Conservation (phyloP, 2,329 filamentous ascomycete genomes). For the Diaporthe batatas region DNA sequence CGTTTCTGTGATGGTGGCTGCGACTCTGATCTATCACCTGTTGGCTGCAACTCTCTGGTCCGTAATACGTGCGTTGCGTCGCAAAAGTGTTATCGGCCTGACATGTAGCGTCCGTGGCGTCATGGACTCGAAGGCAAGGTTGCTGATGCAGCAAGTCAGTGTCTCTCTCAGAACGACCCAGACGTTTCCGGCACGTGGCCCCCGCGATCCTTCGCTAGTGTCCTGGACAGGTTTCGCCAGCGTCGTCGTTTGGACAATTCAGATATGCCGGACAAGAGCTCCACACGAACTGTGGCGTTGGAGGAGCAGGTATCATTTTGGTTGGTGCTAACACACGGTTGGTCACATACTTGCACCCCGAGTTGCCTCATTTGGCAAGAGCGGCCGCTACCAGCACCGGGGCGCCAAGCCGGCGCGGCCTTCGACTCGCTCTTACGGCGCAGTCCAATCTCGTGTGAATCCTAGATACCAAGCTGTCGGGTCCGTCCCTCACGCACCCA, state of each 20-base stretch:
- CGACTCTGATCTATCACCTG: background rate
- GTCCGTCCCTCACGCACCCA: conserved; percentile 29
- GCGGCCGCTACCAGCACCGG: conserved; percentile 15
- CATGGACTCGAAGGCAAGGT: background rate
- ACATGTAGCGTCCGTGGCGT: background rate
- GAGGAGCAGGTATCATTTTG: background rate
- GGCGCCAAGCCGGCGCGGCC: conserved; percentile 13
- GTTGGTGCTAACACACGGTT: conserved; percentile 3
- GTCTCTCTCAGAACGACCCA: background rate
- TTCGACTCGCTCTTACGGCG: conserved; percentile 19
- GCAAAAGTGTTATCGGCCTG: background rate
- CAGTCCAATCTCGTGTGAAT: conserved; percentile 35
- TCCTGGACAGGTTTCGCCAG: background rate
- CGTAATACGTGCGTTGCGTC: background rate
- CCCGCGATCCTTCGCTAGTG: background rate
- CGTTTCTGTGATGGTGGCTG: background rate
- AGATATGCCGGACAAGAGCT: background rate
- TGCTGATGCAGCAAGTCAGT: background rate
- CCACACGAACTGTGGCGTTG: background rate
- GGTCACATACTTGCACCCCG: background rate
- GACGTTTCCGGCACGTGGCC: background rate
- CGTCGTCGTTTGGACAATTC: background rate
- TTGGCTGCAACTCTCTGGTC: background rate
- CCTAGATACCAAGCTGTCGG: conserved; percentile 39
- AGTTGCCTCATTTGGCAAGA: conserved; percentile 6